Base-by-base conservation (phyloP, 257 asterid genomes). In the Nemophila menziesii region DNA sequence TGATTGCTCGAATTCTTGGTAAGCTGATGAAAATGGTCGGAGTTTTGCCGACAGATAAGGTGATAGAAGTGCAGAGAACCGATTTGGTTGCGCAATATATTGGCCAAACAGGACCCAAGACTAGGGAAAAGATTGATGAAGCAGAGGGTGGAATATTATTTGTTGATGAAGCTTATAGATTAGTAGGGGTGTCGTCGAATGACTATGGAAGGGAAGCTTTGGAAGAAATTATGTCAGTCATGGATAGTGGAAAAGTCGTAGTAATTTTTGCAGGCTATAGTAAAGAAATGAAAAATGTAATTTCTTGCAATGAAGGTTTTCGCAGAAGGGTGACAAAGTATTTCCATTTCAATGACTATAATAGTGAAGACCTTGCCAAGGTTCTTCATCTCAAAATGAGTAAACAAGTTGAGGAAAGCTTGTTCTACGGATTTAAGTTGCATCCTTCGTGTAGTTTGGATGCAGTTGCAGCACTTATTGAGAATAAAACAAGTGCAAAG, bases 101-200 rank as follows among this genome's bases (percentile, higher is more conserved):
- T 14, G 93, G 93, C 48, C 87, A 82, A 48, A 77, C 97, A 15
- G 94, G 92, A 38, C 81, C 81, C 6, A 73, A 78, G 61, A 82
- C 97, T 8, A 68, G 90, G 75, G 65, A 73, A 59, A 82, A 79
- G 93, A 80, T 85, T 45, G 64, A 72, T 66, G 93, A 86, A 75
- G 92, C 95, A 1, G 86, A 80, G 62, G 97, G 95, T 14, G 97
- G 97, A 95, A n/a, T n/a, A n/a, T n/a, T n/a, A n/a, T n/a, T n/a
- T n/a, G n/a, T n/a, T n/a, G n/a, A n/a, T n/a, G n/a, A 87, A 57
- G 95, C 97, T 17, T 78, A 87, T 56, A 73, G 89, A 41, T 64
- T 83, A 42, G 72, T 80, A 61, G 85, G 1, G 90, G 74, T 45
- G n/a, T n/a, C n/a, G n/a, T 79, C 69, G 26, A 77, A 64, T 50